Evolutionary conservation across 768 basidiomycete species (phyloP).

Genomic region (Boletus edulis): DNA sequence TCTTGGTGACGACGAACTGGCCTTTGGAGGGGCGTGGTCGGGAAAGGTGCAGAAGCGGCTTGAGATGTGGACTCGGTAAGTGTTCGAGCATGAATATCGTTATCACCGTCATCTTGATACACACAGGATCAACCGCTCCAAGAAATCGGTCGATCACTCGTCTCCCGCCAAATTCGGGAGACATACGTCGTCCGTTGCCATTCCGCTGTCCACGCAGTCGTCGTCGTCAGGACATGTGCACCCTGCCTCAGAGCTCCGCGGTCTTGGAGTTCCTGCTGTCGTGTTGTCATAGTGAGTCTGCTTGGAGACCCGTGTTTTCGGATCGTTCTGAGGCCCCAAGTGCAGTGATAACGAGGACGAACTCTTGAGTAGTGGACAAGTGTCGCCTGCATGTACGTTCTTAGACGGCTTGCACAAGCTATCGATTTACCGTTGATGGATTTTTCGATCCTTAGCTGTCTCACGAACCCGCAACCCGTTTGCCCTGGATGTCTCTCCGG

Average conservation of each 20-base stretch:
- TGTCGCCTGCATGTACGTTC: slow-evolving; percentile 62
- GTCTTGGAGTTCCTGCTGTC: slow-evolving; percentile 36
- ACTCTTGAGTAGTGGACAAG: slow-evolving; percentile 75
- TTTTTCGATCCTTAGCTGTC: slow-evolving; percentile 15
- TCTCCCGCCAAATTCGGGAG: slow-evolving; percentile 22
- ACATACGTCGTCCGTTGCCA: slow-evolving; percentile 28
- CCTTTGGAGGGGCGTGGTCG: slow-evolving; percentile 37
- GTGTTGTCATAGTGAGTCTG: slow-evolving; percentile 38
- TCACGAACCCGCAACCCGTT: slow-evolving; percentile 23
- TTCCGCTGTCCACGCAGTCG: slow-evolving; percentile 34
- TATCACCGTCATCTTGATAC: slow-evolving; percentile 5
- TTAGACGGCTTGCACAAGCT: slow-evolving; percentile 5
- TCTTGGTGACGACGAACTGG: slow-evolving; percentile 30
- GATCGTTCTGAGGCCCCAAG: background rate
- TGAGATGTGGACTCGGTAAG: slow-evolving; percentile 49
- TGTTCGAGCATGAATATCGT: background rate
- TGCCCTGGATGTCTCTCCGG: slow-evolving; percentile 29
- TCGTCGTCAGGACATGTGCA: slow-evolving; percentile 33
- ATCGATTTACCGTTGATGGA: slow-evolving; percentile 6
- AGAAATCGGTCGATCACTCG: slow-evolving; percentile 26
- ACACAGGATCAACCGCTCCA: slow-evolving; percentile 35
- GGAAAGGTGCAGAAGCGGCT: slow-evolving; percentile 46
- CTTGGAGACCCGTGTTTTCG: background rate
- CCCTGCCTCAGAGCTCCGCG: slow-evolving; percentile 25
- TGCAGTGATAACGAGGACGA: slow-evolving; percentile 44